Conservation (phyloP, 306 rosid species). For the Prunus mongolica region DNA sequence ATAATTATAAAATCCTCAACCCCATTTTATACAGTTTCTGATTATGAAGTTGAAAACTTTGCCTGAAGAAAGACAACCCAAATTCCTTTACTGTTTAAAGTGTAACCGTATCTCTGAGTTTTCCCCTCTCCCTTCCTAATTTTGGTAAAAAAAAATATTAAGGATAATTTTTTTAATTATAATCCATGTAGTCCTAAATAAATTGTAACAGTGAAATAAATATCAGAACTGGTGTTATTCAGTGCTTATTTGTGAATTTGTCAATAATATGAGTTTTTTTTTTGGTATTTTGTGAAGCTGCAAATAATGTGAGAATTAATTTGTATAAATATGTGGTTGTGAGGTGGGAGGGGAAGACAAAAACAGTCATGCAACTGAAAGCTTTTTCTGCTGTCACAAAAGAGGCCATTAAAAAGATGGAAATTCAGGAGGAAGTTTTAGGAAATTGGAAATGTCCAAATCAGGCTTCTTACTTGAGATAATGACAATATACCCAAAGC, state of each 20-base stretch:
- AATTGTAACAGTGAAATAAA: too few species aligned
- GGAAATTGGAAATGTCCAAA: neutral
- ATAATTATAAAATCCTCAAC: neutral
- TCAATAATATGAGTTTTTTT: too few species aligned
- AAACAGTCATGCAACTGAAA: conserved; percentile 1
- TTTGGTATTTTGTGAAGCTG: neutral
- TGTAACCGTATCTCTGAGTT: neutral
- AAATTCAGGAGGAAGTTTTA: neutral
- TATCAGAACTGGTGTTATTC: too few species aligned
- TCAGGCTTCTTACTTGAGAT: neutral
- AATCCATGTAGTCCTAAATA: too few species aligned
- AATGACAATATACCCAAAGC: neutral
- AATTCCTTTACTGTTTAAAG: neutral
- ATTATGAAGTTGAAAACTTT: neutral
- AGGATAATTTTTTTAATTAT: too few species aligned
- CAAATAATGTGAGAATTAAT: neutral
- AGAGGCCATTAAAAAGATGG: neutral
- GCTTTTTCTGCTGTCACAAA: neutral
- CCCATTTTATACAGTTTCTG: neutral
- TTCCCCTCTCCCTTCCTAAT: rapidly evolving
- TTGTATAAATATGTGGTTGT: neutral
- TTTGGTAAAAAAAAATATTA: too few species aligned
- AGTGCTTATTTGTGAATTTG: too few species aligned
- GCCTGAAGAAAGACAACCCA: neutral
- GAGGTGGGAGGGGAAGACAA: neutral